Conservation (phyloP, 169 alveolate species). For the Amoebophrya sp. region DNA sequence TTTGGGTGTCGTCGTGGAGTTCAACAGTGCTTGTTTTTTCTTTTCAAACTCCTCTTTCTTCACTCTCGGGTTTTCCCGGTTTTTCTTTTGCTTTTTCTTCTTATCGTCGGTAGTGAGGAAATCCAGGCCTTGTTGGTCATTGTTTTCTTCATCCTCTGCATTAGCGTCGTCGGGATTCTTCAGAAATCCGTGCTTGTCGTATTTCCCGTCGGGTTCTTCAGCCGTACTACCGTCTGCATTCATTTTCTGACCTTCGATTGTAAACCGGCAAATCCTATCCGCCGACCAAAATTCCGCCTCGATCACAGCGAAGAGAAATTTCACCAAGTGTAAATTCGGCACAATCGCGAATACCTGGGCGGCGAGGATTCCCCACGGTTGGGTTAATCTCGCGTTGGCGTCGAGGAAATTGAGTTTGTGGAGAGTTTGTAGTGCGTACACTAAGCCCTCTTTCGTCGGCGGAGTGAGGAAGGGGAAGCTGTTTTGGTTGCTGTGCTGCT, state of each 20-base stretch:
- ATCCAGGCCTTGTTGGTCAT: too few species aligned
- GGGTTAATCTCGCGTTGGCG: conserved; percentile 93
- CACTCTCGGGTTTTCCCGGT: too few species aligned
- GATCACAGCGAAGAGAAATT: not conserved
- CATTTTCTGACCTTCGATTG: too few species aligned
- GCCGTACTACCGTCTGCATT: too few species aligned
- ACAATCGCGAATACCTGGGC: not conserved
- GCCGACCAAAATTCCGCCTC: too few species aligned
- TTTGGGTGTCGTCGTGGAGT: too few species aligned
- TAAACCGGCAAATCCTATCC: too few species aligned
- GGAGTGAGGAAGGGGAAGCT: conserved; percentile 98
- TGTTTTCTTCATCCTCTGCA: not conserved
- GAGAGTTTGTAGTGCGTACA: conserved; percentile 92
- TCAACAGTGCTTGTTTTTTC: too few species aligned
- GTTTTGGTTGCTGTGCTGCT: conserved; percentile 28
- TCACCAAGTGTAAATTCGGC: not conserved
- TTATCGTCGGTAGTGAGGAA: too few species aligned
- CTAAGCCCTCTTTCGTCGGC: conserved; percentile 96
- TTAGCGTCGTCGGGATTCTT: not conserved
- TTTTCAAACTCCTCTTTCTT: too few species aligned
- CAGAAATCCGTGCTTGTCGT: not conserved
- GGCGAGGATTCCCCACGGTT: not conserved
- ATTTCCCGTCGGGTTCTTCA: not conserved
- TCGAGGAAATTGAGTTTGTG: conserved; percentile 92
- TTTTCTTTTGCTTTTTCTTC: too few species aligned